Percentiles rank a stretch among this genome's conserved stretches.
phyloP scores from a whole-genome alignment of 2,329 filamentous ascomycete species.

The Penicillium sp. region DNA sequence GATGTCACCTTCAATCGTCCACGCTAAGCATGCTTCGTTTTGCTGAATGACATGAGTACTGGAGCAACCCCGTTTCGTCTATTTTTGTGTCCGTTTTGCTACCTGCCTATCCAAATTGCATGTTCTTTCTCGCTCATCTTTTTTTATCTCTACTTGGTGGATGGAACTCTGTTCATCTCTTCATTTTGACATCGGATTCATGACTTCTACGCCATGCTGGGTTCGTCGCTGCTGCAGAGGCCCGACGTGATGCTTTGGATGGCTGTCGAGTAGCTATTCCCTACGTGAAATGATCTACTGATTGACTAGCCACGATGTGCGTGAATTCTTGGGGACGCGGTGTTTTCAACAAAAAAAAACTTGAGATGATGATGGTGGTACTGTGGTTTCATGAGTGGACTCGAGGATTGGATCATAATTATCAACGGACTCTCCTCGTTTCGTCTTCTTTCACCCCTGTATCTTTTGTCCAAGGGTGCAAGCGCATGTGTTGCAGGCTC shows the following conservation, averaged over 20 bases:
- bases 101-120: conserved; percentile 28
- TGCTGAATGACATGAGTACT: conserved; percentile 26
- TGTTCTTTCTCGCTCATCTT: conserved; percentile 8
- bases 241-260: conserved; percentile 12
- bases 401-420: conserved; percentile 12
- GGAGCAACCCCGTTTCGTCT: conserved; percentile 18
- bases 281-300: conserved; percentile 1
- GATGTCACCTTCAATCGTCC: conserved; percentile 16
- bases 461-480: background rate
- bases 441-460: background rate
- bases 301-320: background rate
- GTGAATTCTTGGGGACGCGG: conserved; percentile 9
- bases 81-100: conserved; percentile 13
- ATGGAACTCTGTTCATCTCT: conserved; percentile 9
- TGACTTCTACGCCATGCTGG: conserved; percentile 16
- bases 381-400: background rate
- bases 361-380: conserved; percentile 3
- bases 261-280: background rate
- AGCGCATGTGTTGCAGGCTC: conserved; percentile 2
- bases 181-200: conserved; percentile 17
- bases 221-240: background rate
- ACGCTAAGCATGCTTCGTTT: conserved; percentile 21
- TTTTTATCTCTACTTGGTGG: background rate
- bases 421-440: background rate
- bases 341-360: conserved; percentile 14